Evolutionary conservation across 768 basidiomycete species (phyloP), one percentile per base, ranked within the genome.

Genomic region (Tylopilus sp.): DNA sequence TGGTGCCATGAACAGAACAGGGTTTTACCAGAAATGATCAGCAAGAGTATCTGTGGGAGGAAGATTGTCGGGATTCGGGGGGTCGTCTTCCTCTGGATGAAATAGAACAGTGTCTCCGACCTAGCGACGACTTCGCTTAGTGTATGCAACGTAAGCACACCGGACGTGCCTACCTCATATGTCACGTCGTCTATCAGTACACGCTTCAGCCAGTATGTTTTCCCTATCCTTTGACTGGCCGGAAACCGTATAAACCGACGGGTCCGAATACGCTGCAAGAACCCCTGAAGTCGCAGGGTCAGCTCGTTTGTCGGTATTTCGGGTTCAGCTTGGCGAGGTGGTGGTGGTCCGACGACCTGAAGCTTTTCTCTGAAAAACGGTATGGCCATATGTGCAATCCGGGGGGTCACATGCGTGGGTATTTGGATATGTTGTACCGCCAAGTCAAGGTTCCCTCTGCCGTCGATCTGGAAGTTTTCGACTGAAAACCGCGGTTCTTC

Each of bases 101-200:
- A 83, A 69, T 5, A 88, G 50, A 2, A 88, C 71, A 31, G 79
- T 75, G 53, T 91, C 86, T 1, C 85, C 86, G 35, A 80, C 60
- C 87, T 90, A 51, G 8, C 2, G n/a, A 36, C 42, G 6, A 31
- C 11, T n/a, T 18, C 22, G 4, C 31, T 58, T 23, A 56, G 20
- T 17, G 18, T 8, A 53, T 31, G 13, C 21, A 47, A 20, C 40
- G 15, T 2, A 40, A 38, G 26, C 42, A 5, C 36, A 1, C 13
- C 28, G 40, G n/a, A 12, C 17, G 20, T 33, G 62, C 70, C 40
- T 52, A 82, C 80, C 56, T 68, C 57, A 50, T 80, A 85, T 12
- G 58, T 56, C 17, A 73, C 61, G 0, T 64, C 68, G 39, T 80
- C 77, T 41, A 86, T 70, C 5, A 62, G 54, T 1, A 80, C 70